Percentiles rank a stretch among this genome's conserved stretches.
phyloP scores from a whole-genome alignment of 2,329 filamentous ascomycete genomes.

The Clonostachys sp. region DNA sequence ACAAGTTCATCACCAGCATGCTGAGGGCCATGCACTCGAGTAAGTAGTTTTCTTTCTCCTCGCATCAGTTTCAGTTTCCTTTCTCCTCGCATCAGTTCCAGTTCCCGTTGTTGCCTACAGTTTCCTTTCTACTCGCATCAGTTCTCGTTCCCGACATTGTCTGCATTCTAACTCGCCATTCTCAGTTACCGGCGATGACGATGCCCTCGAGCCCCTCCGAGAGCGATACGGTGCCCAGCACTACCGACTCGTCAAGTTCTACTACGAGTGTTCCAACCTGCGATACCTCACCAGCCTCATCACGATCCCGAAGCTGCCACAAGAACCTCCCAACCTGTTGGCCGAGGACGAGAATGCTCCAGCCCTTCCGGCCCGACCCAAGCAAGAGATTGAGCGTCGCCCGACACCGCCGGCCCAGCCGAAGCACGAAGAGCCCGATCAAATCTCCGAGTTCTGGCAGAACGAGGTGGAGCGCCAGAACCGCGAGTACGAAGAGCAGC shows the following conservation, averaged over 20 bases:
- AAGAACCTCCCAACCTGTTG: constrained; percentile 86
- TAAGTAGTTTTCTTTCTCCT: constrained; percentile 36
- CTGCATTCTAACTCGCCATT: not conserved
- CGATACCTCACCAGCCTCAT: constrained; percentile 95
- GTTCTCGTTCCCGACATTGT: too few relatives aligned
- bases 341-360: constrained; percentile 81
- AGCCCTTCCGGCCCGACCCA: constrained; percentile 76
- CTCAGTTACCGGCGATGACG: constrained; percentile 65
- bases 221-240: constrained; percentile 92
- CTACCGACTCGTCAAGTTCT: constrained; percentile 94
- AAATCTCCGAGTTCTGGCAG: constrained; percentile 98
- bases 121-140: not conserved
- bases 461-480: constrained; percentile 87
- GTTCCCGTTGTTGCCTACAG: not conserved
- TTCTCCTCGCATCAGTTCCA: not conserved
- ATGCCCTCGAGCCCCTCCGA: constrained; percentile 83
- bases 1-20: constrained; percentile 99
- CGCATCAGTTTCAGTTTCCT: too few relatives aligned
- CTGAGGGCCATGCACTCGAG: constrained; percentile 94
- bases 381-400: constrained; percentile 63
- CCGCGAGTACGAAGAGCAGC: constrained; percentile 91
- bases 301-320: constrained; percentile 90
- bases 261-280: constrained; percentile 98
- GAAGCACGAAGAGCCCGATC: constrained; percentile 77
- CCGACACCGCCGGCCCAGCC: constrained; percentile 66